Evolutionary conservation across 1,139 yeast genomes (phyloP), one percentile per base, ranked within the genome.

Genomic region (Debaryomycetaceae sp.): DNA sequence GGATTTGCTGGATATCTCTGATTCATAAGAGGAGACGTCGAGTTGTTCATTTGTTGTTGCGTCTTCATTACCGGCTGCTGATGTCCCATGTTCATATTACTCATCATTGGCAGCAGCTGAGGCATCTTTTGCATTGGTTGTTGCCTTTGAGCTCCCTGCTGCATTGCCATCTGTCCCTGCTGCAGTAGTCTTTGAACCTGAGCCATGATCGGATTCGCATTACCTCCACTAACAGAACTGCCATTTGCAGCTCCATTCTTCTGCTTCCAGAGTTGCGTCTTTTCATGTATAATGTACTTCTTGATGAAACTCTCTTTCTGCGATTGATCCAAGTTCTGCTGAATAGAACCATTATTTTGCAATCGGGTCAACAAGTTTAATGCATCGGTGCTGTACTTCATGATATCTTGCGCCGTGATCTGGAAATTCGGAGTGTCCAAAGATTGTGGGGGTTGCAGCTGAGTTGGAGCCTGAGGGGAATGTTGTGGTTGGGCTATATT

Each of bases 351-450:
- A 41, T 62, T 67, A 24, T 67, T 67, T 43, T 70, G 75, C 34
- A 72, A 56, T 37, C 70, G 56, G 17, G 57, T 45, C 40, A 71
- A 61, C 30, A 70, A 53, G 11, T 62, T 54, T 66, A 71, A 58
- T 1, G 78, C 78, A 38, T 70, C 76, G 6, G 66, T 56, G 29
- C 67, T 61, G 49, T 70, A 69, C 45, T 67, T 68, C 45, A 61
- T 55, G 37, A 67, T 59, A 44, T 72, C 78, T 38, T 71, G 74
- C 17, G 65, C 66, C 5, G 75, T 67, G 36, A 72, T 63, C 39
- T 58, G 65, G 41, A 69, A 60, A 41, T 61, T 62, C 4, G 76
- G 75, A 0, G 67, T 68, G 40, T 62, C 63, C 31, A 47, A 42
- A 30, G 47, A 50, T 17, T 41, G 45, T 30, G 31, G 39, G 35